phyloP scores from a whole-genome alignment of 768 basidiomycete genomes.

The Erythrobasidium yunnanense region DNA sequence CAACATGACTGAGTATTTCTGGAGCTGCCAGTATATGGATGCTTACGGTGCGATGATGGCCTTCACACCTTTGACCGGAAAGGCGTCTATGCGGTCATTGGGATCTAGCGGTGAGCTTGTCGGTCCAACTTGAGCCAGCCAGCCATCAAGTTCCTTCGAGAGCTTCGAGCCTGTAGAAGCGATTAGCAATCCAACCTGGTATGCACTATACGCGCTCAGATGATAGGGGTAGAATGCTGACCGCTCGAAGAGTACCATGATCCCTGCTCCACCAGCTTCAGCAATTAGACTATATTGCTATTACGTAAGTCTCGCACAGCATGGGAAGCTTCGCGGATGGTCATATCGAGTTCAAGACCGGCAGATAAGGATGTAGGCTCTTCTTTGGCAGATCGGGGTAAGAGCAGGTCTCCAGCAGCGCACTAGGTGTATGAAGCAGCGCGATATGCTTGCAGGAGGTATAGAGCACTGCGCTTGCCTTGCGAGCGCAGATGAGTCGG shows the following conservation, averaged over 20 bases:
- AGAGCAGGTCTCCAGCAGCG: too few species aligned
- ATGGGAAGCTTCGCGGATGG: slow-evolving; percentile 13
- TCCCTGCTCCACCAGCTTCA: background rate
- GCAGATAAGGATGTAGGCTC: too few species aligned
- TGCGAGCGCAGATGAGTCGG: too few species aligned
- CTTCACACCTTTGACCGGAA: slow-evolving; percentile 57
- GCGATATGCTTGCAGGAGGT: too few species aligned
- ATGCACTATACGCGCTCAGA: background rate
- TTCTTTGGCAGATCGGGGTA: too few species aligned
- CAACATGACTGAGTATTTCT: too few species aligned
- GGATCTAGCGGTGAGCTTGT: slow-evolving; percentile 45
- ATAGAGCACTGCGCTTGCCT: too few species aligned
- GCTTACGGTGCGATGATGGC: slow-evolving; percentile 93
- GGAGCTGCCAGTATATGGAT: background rate
- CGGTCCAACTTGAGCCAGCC: slow-evolving; percentile 47
- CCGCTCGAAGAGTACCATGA: slow-evolving; percentile 19
- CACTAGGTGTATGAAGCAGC: too few species aligned
- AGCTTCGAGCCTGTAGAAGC: slow-evolving; percentile 50
- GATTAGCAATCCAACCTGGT: background rate
- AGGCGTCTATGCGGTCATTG: slow-evolving; percentile 18
- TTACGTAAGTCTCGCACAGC: slow-evolving; percentile 1
- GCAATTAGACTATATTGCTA: background rate
- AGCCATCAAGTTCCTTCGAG: slow-evolving; percentile 49
- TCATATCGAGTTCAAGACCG: too few species aligned
- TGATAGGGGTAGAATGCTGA: background rate